These are phyloP conservation scores for Torrubiellomyces zombiae DNA, from an alignment of 2,329 filamentous ascomycete genomes.

Conservation along the genomic window DNA sequence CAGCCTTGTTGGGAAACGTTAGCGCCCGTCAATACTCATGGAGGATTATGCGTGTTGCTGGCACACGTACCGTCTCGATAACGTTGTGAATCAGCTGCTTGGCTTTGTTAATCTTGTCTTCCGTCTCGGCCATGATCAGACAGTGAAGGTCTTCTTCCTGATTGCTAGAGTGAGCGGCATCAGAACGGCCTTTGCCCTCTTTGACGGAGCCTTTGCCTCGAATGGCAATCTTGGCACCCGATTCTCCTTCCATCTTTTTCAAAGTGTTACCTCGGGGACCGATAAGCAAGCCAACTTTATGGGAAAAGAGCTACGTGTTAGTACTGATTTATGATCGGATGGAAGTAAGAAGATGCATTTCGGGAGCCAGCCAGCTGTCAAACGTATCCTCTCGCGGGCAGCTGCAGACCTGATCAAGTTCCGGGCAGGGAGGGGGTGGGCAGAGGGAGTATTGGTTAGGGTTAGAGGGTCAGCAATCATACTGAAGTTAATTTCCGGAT, in stretches of 20 bases:
- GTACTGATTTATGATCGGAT: too few relatives aligned
- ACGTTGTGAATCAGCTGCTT: conserved; percentile 98
- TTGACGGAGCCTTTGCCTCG: conserved; percentile 99
- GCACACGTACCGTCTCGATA: conserved; percentile 74
- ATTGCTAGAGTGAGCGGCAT: conserved; percentile 97
- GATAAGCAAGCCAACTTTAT: conserved; percentile 99
- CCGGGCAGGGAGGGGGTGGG: conserved; percentile 19
- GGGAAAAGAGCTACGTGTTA: conserved; percentile 80
- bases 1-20: conserved; percentile 53
- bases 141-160: conserved; percentile 99
- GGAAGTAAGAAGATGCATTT: conserved; percentile 5
- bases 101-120: conserved; percentile 98
- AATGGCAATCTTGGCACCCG: conserved; percentile 95
- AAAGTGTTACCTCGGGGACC: conserved; percentile 98
- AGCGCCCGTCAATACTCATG: conserved; percentile 6
- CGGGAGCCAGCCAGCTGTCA: conserved; percentile 17
- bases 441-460: conserved; percentile 39
- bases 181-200: conserved; percentile 97
- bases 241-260: conserved; percentile 99
- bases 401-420: conserved; percentile 26
- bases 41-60: neutral
- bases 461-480: conserved; percentile 98
- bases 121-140: conserved; percentile 98
- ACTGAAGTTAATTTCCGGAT: conserved; percentile 99
- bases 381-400: conserved; percentile 14